These are phyloP conservation scores for Acrodontium crateriforme DNA, from an alignment of 2,329 filamentous ascomycete species.

Conservation along the genomic window DNA sequence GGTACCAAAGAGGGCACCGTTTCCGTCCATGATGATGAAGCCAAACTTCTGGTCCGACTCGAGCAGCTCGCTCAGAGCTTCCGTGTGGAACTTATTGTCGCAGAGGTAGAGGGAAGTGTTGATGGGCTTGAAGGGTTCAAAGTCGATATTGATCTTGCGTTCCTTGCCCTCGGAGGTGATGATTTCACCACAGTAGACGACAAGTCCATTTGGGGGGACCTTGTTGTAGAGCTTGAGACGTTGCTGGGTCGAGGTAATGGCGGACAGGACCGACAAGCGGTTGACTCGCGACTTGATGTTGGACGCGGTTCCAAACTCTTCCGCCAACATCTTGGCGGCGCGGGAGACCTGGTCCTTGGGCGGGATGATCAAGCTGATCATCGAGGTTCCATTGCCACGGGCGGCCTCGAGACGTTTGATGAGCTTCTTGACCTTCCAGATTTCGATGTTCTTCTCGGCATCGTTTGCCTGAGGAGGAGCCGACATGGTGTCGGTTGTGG, in stretches of 20 bases:
- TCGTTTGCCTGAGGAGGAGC: conserved; percentile 74
- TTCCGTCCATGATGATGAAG: conserved; percentile 99
- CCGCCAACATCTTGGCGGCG: conserved; percentile 98
- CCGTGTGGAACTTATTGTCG: conserved; percentile 99
- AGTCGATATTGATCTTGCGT: conserved; percentile 99
- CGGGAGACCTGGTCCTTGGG: conserved; percentile 97
- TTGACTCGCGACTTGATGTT: conserved; percentile 99
- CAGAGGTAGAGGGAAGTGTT: conserved; percentile 98
- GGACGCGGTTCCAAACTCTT: conserved; percentile 77
- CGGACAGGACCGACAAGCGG: conserved; percentile 90
- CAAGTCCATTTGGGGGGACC: conserved; percentile 91
- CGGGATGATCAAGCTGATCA: conserved; percentile 99
- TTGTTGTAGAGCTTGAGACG: conserved; percentile 98
- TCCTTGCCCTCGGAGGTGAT: conserved; percentile 97
- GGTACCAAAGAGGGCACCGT: conserved; percentile 92
- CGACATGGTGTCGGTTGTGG: conserved; percentile 54
- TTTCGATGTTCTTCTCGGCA: conserved; percentile 92
- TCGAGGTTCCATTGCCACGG: conserved; percentile 95
- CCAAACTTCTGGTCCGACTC: conserved; percentile 99
- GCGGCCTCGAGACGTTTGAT: conserved; percentile 97
- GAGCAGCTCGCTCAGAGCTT: conserved; percentile 88
- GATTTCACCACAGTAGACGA: conserved; percentile 99
- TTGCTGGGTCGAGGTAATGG: conserved; percentile 98
- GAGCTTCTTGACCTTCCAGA: conserved; percentile 99
- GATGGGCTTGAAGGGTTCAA: conserved; percentile 99